Evolutionary conservation across 2,329 filamentous ascomycete genomes (phyloP).

Genomic region (Colletotrichum sp.): DNA sequence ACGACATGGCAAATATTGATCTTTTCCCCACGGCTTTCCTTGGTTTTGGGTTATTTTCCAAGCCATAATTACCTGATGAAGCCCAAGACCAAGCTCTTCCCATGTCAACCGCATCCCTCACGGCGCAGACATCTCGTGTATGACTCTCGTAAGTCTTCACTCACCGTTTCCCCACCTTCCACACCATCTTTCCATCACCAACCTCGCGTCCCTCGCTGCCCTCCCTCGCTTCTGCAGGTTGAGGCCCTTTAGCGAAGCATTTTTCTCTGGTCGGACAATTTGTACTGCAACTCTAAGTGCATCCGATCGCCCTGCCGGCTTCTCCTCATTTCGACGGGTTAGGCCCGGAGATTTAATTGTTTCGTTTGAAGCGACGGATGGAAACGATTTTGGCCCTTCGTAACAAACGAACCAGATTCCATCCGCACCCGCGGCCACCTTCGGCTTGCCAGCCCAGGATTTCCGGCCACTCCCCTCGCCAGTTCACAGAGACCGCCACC

Average conservation of each 20-base stretch:
- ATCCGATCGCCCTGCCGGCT: background rate
- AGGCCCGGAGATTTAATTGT: slow-evolving; percentile 16
- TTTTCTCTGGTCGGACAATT: background rate
- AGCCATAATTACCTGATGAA: background rate
- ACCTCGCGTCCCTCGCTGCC: background rate
- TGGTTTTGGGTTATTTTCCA: background rate
- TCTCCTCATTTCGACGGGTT: background rate
- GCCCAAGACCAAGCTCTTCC: background rate
- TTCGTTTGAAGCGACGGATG: slow-evolving; percentile 6
- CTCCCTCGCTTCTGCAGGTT: background rate
- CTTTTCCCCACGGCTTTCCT: background rate
- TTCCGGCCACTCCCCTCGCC: background rate
- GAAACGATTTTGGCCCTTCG: background rate
- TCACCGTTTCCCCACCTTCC: background rate
- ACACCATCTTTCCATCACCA: background rate
- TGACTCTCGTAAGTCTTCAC: background rate
- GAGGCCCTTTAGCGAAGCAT: background rate
- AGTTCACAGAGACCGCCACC: background rate
- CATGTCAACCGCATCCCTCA: background rate
- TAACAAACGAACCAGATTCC: background rate
- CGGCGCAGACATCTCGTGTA: background rate
- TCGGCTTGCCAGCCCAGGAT: background rate
- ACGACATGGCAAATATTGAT: slow-evolving; percentile 7
- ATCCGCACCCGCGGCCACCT: background rate
- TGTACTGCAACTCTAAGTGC: background rate